A percentile compares a stretch with the other conserved stretches of the same genome.
phyloP scores from a whole-genome alignment of 1,284 basidiomycete genomes.

The Cutaneotrichosporon sp. region DNA sequence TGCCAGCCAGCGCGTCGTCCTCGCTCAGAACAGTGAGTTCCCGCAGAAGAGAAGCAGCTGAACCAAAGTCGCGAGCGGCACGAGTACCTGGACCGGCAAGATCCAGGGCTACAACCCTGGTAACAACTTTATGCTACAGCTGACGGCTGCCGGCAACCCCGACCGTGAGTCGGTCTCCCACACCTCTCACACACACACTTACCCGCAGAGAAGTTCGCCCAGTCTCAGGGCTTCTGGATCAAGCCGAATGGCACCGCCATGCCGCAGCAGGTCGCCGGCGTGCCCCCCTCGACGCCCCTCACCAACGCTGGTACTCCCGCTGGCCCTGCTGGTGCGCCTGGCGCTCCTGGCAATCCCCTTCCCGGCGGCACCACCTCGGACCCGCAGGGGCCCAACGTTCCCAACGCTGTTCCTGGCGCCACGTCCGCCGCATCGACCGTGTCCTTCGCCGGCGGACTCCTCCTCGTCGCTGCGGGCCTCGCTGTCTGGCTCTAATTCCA shows the following conservation, averaged over 20 bases:
- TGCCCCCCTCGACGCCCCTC: background rate
- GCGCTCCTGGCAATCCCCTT: background rate
- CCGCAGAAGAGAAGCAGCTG: background rate
- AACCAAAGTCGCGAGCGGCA: constrained; percentile 16
- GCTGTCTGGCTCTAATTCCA: background rate
- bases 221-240: constrained; percentile 25
- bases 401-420: background rate
- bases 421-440: background rate
- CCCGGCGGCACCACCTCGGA: background rate
- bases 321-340: background rate
- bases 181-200: constrained; percentile 54
- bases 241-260: constrained; percentile 20
- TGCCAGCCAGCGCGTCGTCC: constrained; percentile 8
- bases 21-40: constrained; percentile 16
- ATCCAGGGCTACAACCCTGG: constrained; percentile 10
- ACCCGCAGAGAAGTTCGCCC: constrained; percentile 94
- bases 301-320: background rate
- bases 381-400: background rate
- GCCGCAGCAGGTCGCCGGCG: constrained; percentile 11
- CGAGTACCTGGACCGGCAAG: constrained; percentile 10
- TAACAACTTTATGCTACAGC: constrained; percentile 19
- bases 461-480: background rate
- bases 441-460: background rate
- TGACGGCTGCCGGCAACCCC: constrained; percentile 14
- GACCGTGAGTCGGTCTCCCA: constrained; percentile 9